These are phyloP conservation scores for Boletus pseudo-olivaceus DNA, from an alignment of 768 basidiomycete genomes.

Conservation along the genomic window DNA sequence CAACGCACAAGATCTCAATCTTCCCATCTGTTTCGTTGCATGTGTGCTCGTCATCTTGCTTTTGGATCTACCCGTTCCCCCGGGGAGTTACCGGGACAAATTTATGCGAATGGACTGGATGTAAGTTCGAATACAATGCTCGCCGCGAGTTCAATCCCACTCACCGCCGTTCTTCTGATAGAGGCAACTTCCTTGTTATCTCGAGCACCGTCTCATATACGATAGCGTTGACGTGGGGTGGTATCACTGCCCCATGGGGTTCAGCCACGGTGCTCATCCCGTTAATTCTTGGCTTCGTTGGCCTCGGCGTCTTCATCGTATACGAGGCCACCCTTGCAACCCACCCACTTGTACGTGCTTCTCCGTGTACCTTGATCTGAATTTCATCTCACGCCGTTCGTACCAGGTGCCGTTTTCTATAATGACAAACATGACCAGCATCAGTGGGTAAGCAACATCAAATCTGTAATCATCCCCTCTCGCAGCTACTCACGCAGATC, in stretches of 20 bases:
- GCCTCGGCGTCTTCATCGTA: slow-evolving; percentile 35
- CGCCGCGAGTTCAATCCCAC: background rate
- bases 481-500: background rate
- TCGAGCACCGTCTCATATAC: slow-evolving; percentile 33
- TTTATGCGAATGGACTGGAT: slow-evolving; percentile 39
- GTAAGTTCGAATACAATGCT: slow-evolving; percentile 24
- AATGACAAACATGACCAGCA: slow-evolving; percentile 29
- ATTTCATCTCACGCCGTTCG: background rate
- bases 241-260: slow-evolving; percentile 8
- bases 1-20: slow-evolving; percentile 35
- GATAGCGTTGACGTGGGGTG: slow-evolving; percentile 23
- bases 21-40: slow-evolving; percentile 16
- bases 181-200: slow-evolving; percentile 43
- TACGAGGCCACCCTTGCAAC: slow-evolving; percentile 36
- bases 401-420: slow-evolving; percentile 11
- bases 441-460: slow-evolving; percentile 21
- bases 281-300: slow-evolving; percentile 40
- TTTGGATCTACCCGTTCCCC: slow-evolving; percentile 34
- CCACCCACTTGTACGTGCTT: slow-evolving; percentile 28
- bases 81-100: slow-evolving; percentile 14
- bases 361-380: background rate
- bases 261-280: slow-evolving; percentile 40
- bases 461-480: too few species aligned
- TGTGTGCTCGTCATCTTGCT: slow-evolving; percentile 27
- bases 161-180: slow-evolving; percentile 6